Evolutionary conservation across 345 rosid species (phyloP).

Genomic region (Eucalyptus cloeziana): DNA sequence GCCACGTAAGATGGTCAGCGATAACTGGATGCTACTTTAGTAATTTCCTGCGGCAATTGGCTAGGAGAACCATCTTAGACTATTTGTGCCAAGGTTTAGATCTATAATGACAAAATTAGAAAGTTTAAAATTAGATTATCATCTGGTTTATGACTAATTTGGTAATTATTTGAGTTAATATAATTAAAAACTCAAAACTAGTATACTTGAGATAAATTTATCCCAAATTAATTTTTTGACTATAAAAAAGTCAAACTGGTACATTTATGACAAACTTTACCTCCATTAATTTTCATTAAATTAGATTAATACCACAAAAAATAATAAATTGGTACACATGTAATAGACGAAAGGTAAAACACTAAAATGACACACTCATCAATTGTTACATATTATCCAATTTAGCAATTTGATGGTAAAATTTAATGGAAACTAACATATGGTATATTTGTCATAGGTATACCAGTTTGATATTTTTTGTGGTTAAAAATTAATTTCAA

Average conservation of each 20-base stretch:
- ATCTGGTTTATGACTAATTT: not conserved
- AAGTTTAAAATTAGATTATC: not conserved
- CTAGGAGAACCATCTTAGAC: not conserved
- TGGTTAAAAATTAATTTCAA: no score
- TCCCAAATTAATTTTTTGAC: no score
- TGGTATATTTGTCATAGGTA: rapidly evolving
- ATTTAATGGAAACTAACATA: rapidly evolving
- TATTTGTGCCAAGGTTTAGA: not conserved
- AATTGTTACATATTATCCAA: rapidly evolving
- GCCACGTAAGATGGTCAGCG: rapidly evolving
- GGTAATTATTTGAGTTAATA: not conserved
- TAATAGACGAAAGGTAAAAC: no score
- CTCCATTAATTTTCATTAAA: no score
- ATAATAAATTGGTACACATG: no score
- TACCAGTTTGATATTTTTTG: rapidly evolving
- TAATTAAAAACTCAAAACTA: no score
- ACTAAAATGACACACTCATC: rapidly evolving
- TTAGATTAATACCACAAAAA: no score
- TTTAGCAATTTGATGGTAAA: no score
- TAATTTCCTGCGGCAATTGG: not conserved
- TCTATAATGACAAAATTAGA: rapidly evolving
- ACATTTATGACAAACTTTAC: no score
- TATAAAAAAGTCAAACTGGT: rapidly evolving
- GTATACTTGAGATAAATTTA: rapidly evolving
- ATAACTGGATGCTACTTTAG: no score